A percentile compares a stretch with the other conserved stretches of the same genome.
Evolutionary conservation across 352 stramenopile species (phyloP).

Genomic region (Phytophthora niederhauseri): DNA sequence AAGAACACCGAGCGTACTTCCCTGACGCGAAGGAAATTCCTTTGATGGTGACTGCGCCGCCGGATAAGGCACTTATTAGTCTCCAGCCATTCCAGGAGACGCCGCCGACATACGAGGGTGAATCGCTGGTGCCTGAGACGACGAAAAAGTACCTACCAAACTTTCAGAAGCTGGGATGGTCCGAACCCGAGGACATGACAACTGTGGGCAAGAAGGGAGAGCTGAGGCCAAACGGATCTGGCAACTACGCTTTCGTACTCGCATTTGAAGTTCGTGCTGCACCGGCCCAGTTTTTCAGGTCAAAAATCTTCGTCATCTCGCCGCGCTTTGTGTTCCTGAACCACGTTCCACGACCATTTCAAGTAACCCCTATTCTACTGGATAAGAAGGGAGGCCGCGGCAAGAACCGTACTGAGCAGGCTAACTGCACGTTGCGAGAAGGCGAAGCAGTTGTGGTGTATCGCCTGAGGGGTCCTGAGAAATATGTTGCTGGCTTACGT

Average conservation of each 20-base stretch:
- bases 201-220: constrained; percentile 82
- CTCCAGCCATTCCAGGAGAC: constrained; percentile 80
- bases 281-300: constrained; percentile 81
- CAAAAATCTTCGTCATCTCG: constrained; percentile 83
- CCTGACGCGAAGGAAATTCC: constrained; percentile 64
- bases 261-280: constrained; percentile 83
- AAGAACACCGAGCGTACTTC: constrained; percentile 80
- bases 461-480: constrained; percentile 69
- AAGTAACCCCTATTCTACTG: constrained; percentile 78
- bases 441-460: constrained; percentile 71
- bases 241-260: constrained; percentile 73
- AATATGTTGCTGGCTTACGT: constrained; percentile 67
- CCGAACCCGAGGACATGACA: constrained; percentile 70
- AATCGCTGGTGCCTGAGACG: constrained; percentile 50
- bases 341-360: constrained; percentile 57
- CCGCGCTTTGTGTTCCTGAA: constrained; percentile 82
- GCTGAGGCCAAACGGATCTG: constrained; percentile 47
- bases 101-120: constrained; percentile 50
- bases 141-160: constrained; percentile 78
- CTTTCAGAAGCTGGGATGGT: constrained; percentile 79
- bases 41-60: constrained; percentile 62
- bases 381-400: constrained; percentile 69
- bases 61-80: constrained; percentile 69
- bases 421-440: constrained; percentile 54
- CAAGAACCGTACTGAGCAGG: constrained; percentile 40